These are phyloP conservation scores for Cucurbita argyrosperma DNA, from an alignment of 306 rosid species.

Conservation along the genomic window DNA sequence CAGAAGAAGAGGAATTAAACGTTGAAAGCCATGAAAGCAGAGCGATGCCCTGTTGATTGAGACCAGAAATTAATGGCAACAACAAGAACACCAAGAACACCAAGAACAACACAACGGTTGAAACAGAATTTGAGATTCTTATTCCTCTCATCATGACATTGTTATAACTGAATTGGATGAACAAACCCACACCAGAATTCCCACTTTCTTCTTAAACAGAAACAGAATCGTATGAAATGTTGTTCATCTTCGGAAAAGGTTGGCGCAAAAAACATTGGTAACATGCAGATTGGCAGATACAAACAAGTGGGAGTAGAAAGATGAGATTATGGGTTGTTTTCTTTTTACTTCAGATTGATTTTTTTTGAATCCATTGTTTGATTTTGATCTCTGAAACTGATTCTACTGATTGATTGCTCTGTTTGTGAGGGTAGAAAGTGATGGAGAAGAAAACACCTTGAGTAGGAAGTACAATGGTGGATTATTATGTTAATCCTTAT, in stretches of 20 bases:
- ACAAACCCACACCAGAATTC: neutral
- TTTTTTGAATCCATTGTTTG: no score
- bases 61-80: slow-evolving; percentile 38
- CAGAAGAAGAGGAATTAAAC: slow-evolving; percentile 50
- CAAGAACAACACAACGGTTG: neutral
- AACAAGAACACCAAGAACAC: slow-evolving; percentile 18
- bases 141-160: neutral
- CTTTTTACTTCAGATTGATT: neutral
- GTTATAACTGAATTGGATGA: neutral
- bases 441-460: neutral
- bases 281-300: neutral
- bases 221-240: neutral
- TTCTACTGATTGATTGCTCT: neutral
- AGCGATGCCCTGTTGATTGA: slow-evolving; percentile 80
- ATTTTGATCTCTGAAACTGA: no score
- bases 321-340: neutral
- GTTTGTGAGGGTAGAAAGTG: neutral
- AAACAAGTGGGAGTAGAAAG: neutral
- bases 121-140: neutral
- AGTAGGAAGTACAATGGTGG: neutral
- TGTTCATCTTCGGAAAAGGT: neutral
- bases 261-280: neutral
- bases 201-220: neutral
- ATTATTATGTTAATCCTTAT: no score
- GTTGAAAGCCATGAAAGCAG: slow-evolving; percentile 85